Evolutionary conservation across 257 asterid species (phyloP).

Genomic region (Solanum gandarillasii): DNA sequence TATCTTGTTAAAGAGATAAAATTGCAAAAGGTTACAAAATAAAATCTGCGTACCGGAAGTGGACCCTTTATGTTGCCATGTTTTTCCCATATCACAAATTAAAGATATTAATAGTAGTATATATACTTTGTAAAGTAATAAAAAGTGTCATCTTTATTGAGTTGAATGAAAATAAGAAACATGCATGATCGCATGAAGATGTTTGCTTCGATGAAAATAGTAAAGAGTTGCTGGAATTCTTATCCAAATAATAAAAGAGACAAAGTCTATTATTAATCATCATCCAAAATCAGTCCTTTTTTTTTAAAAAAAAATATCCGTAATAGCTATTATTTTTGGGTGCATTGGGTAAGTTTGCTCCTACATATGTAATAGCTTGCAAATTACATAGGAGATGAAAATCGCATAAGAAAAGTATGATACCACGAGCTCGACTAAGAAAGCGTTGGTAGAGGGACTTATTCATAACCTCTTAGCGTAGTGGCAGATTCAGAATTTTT

Average conservation of each 20-base stretch:
- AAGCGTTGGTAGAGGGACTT: too few species aligned
- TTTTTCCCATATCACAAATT: background rate
- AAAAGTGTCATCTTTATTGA: background rate
- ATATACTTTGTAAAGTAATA: background rate
- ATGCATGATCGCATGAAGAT: background rate
- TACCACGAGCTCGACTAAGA: background rate
- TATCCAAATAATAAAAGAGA: background rate
- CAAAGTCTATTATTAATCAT: background rate
- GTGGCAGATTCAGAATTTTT: too few species aligned
- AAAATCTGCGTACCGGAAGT: background rate
- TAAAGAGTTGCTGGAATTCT: background rate
- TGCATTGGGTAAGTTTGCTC: too few species aligned
- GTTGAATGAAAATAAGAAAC: background rate
- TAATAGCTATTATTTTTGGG: too few species aligned
- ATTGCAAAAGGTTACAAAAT: background rate
- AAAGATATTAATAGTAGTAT: background rate
- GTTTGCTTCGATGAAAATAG: background rate
- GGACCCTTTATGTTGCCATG: background rate
- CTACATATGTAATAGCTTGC: too few species aligned
- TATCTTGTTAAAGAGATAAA: too few species aligned
- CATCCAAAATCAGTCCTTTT: too few species aligned
- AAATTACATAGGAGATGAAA: too few species aligned
- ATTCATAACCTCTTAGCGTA: too few species aligned
- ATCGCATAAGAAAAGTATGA: too few species aligned
- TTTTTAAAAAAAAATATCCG: too few species aligned